Conservation (phyloP, 2,329 filamentous ascomycete genomes). For the Trichothecium roseum region DNA sequence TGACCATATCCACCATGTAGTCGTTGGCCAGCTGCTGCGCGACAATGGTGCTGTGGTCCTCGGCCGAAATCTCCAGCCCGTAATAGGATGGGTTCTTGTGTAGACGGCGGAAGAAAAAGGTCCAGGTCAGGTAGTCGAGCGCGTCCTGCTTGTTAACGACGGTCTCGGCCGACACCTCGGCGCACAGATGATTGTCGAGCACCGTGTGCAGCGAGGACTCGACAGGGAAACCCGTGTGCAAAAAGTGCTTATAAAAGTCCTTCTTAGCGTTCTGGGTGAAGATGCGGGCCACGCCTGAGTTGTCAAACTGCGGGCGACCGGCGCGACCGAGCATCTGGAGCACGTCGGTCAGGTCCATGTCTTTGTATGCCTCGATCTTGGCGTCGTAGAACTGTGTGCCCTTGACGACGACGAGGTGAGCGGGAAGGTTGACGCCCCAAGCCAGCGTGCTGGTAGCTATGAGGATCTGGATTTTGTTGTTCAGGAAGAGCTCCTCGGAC, state of each 20-base stretch:
- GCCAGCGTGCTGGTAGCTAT: slow-evolving; percentile 93
- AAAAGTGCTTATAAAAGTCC: slow-evolving; percentile 98
- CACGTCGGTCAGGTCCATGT: slow-evolving; percentile 98
- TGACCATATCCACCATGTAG: slow-evolving; percentile 89
- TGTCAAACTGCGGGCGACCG: slow-evolving; percentile 92
- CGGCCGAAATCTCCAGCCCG: slow-evolving; percentile 82
- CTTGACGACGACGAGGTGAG: slow-evolving; percentile 94
- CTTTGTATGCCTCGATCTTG: slow-evolving; percentile 93
- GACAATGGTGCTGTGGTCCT: slow-evolving; percentile 79
- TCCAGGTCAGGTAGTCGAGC: slow-evolving; percentile 96
- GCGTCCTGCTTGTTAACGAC: slow-evolving; percentile 93
- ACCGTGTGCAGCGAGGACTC: slow-evolving; percentile 95
- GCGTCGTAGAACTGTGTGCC: slow-evolving; percentile 97
- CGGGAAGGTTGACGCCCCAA: slow-evolving; percentile 96
- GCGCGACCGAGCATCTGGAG: slow-evolving; percentile 96
- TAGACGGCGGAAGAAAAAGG: slow-evolving; percentile 93
- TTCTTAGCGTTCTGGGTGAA: slow-evolving; percentile 98
- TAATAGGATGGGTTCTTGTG: slow-evolving; percentile 99
- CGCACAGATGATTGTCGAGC: slow-evolving; percentile 90
- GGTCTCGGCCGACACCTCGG: slow-evolving; percentile 88
- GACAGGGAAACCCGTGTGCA: slow-evolving; percentile 95
- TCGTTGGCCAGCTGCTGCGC: slow-evolving; percentile 86
- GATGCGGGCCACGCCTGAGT: slow-evolving; percentile 89
- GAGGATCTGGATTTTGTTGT: slow-evolving; percentile 96
- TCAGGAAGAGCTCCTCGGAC: slow-evolving; percentile 86